Base-by-base conservation (phyloP, 176 grass and related monocot species). In the Typha latifolia region DNA sequence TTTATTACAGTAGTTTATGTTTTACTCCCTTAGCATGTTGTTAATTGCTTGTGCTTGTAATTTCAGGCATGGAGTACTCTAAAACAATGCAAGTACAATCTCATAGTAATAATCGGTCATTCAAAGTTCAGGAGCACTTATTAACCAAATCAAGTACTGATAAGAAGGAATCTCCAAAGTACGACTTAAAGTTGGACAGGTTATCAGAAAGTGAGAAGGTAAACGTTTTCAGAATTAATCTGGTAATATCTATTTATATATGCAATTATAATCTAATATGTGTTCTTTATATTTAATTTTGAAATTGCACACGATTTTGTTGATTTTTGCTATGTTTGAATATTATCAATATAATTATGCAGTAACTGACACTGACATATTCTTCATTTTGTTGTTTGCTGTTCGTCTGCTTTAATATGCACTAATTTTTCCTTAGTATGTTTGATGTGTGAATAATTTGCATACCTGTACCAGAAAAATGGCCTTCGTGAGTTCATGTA, bases 171-270 rank as follows among this genome's bases (percentile, higher is more conserved):
- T 62, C 66, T 79, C 69, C 69, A 16, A 91, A 84, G 62, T 84
- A 78, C 49, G 81, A 92, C 75, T 80, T 92, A 51, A 90, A 78
- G 14, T 66, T 92, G 79, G 94, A 93, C 67, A 92, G 84, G 76
- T 83, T 92, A 78, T 81, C 85, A 47, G 85, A 93, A 70, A 84
- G 79, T 50, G 89, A 92, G 66, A 97, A 92, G 86, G 94, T 92
- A 63, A 68, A 67, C 53, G 67, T 81, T 16, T 67, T 66, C 61
- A 43, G 6, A 2, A 63, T 11, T 55, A 55, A 21, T 62, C 76
- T 29, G 4, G 14, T 59, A 24, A 66, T 64, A 50, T 52, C 64
- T 37, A 14, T 29, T 72, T 13, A 62, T 76, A 16, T 3, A 43
- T 49, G 75, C 2, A 66, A 20, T 69, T 62, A 13, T 18, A 7